Evolutionary conservation across 768 basidiomycete species (phyloP), one percentile per base, ranked within the genome.

Genomic region (button mushroom (Agaricus bisporus)): DNA sequence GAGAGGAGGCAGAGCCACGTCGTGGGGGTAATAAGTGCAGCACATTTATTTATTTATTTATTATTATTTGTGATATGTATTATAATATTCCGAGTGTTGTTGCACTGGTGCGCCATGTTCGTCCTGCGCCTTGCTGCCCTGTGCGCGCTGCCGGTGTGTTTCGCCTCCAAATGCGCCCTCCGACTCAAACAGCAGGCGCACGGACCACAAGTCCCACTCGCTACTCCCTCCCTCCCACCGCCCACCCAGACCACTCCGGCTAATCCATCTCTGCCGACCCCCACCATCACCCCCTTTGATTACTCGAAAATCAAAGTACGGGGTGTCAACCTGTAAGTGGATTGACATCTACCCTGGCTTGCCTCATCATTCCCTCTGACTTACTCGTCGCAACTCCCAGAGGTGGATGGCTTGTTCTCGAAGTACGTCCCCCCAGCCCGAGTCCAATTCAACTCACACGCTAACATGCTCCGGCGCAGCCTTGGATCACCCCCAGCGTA

Each of bases 401-500:
- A 26, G 82, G 82, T 14, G 82, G 82, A 1, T 83, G 82, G 83
- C 76, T 84, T 54, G 79, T 84, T 14, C 66, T 84, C 2, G 82
- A 84, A 70, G 80, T 78, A 44, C 41, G 67, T 50, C 14, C 3
- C 43, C 14, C 3, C 43, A 39, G 9, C 37, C 15, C 17, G 2
- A 5, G 20, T 47, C 26, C 32, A 11, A 39, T 36, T 36, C 47
- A 10, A 20, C 7, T 7, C 46, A 29, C 46, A 8, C 38, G n/a
- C 48, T 41, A 41, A 28, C 32, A 15, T 32, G 51, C 45, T 37
- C 26, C 14, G 15, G 9, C 35, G 11, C 54, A 87, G 82, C 85
- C 86, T 29, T 88, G 87, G 87, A 88, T 89, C 51, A 88, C 85
- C 1, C 87, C 87, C 1, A 85, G 83, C 60, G 71, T 88, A 10